phyloP scores from a whole-genome alignment of 2,329 filamentous ascomycete species.

The Bisporella sp. region DNA sequence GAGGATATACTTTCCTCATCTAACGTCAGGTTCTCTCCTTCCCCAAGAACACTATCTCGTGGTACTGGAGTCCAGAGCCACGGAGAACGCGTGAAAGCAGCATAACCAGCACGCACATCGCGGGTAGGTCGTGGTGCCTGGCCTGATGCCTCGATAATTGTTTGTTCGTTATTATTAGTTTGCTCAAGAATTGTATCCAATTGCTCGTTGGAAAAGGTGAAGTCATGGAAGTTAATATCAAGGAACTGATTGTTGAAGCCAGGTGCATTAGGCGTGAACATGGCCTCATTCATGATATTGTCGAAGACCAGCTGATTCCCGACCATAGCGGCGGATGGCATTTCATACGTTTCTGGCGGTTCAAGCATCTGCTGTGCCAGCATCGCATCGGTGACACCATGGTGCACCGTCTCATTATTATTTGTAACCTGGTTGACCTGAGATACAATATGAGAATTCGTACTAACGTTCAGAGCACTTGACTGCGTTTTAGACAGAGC shows the following conservation, averaged over 20 bases:
- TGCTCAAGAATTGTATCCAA: not conserved
- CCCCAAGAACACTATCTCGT: conserved; percentile 10
- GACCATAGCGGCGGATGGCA: too few species aligned
- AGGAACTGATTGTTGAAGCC: conserved; percentile 6
- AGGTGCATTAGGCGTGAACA: not conserved
- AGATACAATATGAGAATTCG: too few species aligned
- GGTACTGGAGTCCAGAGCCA: conserved; percentile 15
- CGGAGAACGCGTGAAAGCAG: conserved; percentile 16
- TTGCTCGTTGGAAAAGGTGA: conserved; percentile 8
- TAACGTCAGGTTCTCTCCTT: conserved; percentile 10
- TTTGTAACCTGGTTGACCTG: too few species aligned
- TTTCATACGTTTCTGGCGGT: too few species aligned
- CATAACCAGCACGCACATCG: conserved; percentile 10
- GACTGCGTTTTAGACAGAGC: too few species aligned
- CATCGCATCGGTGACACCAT: too few species aligned
- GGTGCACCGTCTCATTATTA: too few species aligned
- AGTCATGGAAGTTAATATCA: conserved; percentile 11
- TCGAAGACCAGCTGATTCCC: too few species aligned
- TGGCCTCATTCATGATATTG: too few species aligned
- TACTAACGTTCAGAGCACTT: too few species aligned
- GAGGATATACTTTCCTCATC: conserved; percentile 16
- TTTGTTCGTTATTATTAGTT: not conserved
- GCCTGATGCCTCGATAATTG: not conserved
- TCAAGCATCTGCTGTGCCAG: too few species aligned
- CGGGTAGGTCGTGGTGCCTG: not conserved